These are phyloP conservation scores for Tylopilus rubrobrunneus DNA, from an alignment of 768 basidiomycete species.

Conservation along the genomic window DNA sequence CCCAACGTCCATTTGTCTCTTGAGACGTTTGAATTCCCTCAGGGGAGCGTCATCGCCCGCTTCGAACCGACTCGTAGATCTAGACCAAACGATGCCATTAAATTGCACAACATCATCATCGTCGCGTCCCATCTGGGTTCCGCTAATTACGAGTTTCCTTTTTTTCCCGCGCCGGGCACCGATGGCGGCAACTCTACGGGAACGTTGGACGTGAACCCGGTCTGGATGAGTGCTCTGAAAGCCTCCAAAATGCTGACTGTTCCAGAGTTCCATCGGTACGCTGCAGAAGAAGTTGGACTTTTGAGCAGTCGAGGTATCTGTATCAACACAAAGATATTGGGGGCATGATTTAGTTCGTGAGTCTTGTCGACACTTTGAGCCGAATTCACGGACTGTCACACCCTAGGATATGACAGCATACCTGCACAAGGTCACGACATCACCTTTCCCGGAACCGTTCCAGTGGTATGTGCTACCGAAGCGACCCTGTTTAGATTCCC, in stretches of 20 bases:
- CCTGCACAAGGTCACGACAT: conserved; percentile 7
- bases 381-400: neutral
- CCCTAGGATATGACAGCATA: conserved; percentile 41
- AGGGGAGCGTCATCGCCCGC: conserved; percentile 22
- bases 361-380: conserved; percentile 11
- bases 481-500: conserved; percentile 35
- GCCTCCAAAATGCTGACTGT: conserved; percentile 46
- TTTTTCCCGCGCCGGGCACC: conserved; percentile 44
- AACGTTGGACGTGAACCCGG: conserved; percentile 19
- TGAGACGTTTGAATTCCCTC: conserved; percentile 20
- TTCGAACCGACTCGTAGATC: conserved; percentile 16
- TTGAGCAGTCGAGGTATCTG: conserved; percentile 43
- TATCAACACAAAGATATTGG: conserved; percentile 40
- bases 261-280: conserved; percentile 79
- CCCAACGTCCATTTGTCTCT: conserved; percentile 15
- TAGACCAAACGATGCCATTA: conserved; percentile 1
- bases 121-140: conserved; percentile 43
- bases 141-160: conserved; percentile 34
- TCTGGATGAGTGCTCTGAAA: conserved; percentile 39
- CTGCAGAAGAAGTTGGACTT: conserved; percentile 47
- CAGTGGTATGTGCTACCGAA: conserved; percentile 43
- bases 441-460: conserved; percentile 46
- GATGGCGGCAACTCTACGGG: conserved; percentile 55
- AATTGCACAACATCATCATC: conserved; percentile 27
- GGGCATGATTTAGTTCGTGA: conserved; percentile 48